A percentile compares a stretch with the other conserved stretches of the same genome.
These are phyloP conservation scores for Senna tora DNA, from an alignment of 306 rosid species.

Conservation along the genomic window DNA sequence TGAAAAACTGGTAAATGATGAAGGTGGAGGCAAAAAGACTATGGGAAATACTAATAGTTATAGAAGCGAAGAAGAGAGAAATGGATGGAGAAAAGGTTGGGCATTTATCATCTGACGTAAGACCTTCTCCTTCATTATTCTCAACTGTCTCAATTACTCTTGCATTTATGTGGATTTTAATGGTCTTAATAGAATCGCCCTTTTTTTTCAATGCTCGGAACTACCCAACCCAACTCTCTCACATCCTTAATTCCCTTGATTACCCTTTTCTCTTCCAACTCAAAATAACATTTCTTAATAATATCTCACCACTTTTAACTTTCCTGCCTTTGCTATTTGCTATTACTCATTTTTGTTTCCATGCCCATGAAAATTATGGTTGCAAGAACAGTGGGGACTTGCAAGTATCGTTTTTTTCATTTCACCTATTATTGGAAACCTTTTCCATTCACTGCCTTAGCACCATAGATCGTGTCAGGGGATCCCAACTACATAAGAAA, in stretches of 20 bases:
- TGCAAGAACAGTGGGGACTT: slow-evolving; percentile 15
- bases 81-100: slow-evolving; percentile 31
- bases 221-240: slow-evolving; percentile 64
- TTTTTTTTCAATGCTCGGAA: slow-evolving; percentile 66
- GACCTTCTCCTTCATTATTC: slow-evolving; percentile 55
- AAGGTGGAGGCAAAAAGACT: slow-evolving; percentile 30
- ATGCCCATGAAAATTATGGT: slow-evolving; percentile 16
- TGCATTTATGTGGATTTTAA: slow-evolving; percentile 81
- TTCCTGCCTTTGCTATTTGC: no score
- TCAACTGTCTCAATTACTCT: slow-evolving; percentile 83
- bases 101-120: slow-evolving; percentile 72
- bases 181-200: slow-evolving; percentile 59
- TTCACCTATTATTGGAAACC: slow-evolving; percentile 5
- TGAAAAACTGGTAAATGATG: slow-evolving; percentile 32
- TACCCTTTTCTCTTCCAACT: slow-evolving; percentile 34
- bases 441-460: background rate
- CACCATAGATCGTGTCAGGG: background rate
- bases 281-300: slow-evolving; percentile 11
- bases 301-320: slow-evolving; percentile 11
- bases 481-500: background rate
- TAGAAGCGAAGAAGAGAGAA: background rate
- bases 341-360: slow-evolving; percentile 28
- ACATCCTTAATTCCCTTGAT: slow-evolving; percentile 46
- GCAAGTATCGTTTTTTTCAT: background rate
- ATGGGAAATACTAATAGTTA: background rate